Percentiles rank a stretch among this genome's conserved stretches.
Evolutionary conservation across 768 basidiomycete species (phyloP).

Genomic region (Dictyophora rubrovolvata): DNA sequence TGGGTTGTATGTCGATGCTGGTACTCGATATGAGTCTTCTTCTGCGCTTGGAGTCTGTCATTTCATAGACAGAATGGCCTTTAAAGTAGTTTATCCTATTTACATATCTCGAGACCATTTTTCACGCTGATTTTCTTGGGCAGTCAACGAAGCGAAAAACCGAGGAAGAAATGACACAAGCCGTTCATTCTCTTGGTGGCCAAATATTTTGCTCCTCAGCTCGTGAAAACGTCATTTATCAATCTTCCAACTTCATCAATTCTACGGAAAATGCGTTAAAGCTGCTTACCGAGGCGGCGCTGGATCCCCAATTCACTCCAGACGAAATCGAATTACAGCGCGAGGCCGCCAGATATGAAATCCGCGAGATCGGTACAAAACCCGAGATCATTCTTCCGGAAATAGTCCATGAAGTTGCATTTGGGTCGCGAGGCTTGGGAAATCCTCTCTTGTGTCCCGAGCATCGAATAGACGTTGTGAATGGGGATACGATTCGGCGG

Average conservation of each 20-base stretch:
- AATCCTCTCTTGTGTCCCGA: conserved; percentile 85
- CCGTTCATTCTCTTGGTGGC: conserved; percentile 78
- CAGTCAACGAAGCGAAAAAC: conserved; percentile 70
- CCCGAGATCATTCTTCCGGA: conserved; percentile 94
- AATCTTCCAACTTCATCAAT: conserved; percentile 86
- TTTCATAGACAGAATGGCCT: conserved; percentile 91
- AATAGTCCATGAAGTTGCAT: conserved; percentile 79
- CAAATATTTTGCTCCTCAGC: conserved; percentile 88
- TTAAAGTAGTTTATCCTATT: conserved; percentile 55
- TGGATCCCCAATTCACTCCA: conserved; percentile 60
- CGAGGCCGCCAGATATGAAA: conserved; percentile 84
- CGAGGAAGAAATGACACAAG: conserved; percentile 66
- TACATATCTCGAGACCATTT: not conserved
- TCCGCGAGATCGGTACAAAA: conserved; percentile 77
- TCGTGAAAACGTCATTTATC: conserved; percentile 94
- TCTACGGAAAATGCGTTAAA: conserved; percentile 75
- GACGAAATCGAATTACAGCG: conserved; percentile 80
- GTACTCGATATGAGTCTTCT: conserved; percentile 76
- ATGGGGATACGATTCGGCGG: conserved; percentile 46
- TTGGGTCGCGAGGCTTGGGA: conserved; percentile 67
- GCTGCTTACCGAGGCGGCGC: conserved; percentile 84
- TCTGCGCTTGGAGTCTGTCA: conserved; percentile 75
- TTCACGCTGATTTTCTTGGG: not conserved
- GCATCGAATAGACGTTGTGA: conserved; percentile 63
- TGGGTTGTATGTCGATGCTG: conserved; percentile 90